Base-by-base conservation (phyloP, 208 protist genomes). In the Acanthamoeba lenticulata region DNA sequence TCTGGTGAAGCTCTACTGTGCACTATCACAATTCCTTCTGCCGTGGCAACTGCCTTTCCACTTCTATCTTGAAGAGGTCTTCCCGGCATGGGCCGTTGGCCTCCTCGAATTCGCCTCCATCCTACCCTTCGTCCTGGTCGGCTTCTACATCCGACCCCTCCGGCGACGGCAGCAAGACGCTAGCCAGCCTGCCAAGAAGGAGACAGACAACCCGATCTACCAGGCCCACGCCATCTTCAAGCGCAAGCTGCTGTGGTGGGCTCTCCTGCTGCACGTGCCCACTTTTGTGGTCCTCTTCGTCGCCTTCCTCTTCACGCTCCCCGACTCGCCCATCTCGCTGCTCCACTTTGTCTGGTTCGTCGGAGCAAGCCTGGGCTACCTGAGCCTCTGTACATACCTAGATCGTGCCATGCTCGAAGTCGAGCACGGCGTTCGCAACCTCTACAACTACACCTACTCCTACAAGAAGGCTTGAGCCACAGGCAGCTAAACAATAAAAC, bases 391-490 rank as follows among this genome's bases (percentile, higher is more conserved):
- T 38, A 47, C 2, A 60, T 86, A 86, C 34, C 77, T 86, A 19
- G 77, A 86, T 32, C 19, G 44, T 7, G 77, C 77, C 29, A 86
- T 86, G 77, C 40, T 86, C 44, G 77, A 86, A 36, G 77, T 86
- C 77, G 77, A 86, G 27, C 77, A 86, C 34, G 77, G 77, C 27
- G 77, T 86, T 11, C 77, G 77, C 24, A 86, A 57, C 77, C 77
- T 86, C 42, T 57, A 86, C 77, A 86, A 86, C 77, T 86, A 86
- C 77, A 86, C 77, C 77, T 86, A 86, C 34, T 38, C 77, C 77
- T 86, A 86, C 77, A 86, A 86, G 77, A 86, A 86, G 77, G 77
- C 77, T 27, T 86, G 77, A 86, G 6, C 5, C n/a, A 7, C 13
- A 34, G 57, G 5, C 57, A 34, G 24, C 13, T n/a, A 21, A 67